These are phyloP conservation scores for Cyberlindnera americana DNA, from an alignment of 805 yeast species.

Conservation along the genomic window DNA sequence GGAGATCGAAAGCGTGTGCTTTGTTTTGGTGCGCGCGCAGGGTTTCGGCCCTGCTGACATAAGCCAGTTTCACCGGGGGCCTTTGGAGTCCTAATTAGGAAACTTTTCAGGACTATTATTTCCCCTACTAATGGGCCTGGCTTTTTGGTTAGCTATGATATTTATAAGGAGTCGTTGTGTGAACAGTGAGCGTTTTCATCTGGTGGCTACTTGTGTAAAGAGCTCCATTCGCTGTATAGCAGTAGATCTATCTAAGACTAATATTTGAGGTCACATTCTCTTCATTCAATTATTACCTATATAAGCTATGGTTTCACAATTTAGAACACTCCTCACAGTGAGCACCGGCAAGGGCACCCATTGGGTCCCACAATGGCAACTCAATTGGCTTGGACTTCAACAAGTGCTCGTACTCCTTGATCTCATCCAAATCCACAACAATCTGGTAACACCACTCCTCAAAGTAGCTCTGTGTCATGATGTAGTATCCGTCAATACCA, in stretches of 20 bases:
- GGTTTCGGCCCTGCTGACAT: too few species aligned
- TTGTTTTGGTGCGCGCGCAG: background rate
- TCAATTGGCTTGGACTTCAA: slow-evolving; percentile 42
- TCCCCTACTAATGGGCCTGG: too few species aligned
- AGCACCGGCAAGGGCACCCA: slow-evolving; percentile 62
- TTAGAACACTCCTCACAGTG: slow-evolving; percentile 4
- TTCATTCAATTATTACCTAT: too few species aligned
- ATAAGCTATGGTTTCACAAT: background rate
- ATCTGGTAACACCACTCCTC: slow-evolving; percentile 73
- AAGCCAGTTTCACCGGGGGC: background rate
- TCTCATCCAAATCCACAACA: slow-evolving; percentile 53
- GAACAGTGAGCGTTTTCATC: too few species aligned
- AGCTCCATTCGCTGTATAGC: too few species aligned
- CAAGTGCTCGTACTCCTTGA: slow-evolving; percentile 33
- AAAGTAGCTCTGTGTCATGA: slow-evolving; percentile 72
- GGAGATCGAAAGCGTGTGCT: too few species aligned
- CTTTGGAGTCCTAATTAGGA: background rate
- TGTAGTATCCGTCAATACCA: slow-evolving; percentile 65
- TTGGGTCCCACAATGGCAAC: slow-evolving; percentile 77
- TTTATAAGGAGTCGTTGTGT: too few species aligned
- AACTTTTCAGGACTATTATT: too few species aligned
- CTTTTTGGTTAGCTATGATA: too few species aligned
- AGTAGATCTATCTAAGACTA: too few species aligned
- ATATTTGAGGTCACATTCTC: too few species aligned
- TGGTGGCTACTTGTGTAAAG: too few species aligned